Evolutionary conservation across 1,284 basidiomycete genomes (phyloP).

Genomic region (Clitocybe nebularis): DNA sequence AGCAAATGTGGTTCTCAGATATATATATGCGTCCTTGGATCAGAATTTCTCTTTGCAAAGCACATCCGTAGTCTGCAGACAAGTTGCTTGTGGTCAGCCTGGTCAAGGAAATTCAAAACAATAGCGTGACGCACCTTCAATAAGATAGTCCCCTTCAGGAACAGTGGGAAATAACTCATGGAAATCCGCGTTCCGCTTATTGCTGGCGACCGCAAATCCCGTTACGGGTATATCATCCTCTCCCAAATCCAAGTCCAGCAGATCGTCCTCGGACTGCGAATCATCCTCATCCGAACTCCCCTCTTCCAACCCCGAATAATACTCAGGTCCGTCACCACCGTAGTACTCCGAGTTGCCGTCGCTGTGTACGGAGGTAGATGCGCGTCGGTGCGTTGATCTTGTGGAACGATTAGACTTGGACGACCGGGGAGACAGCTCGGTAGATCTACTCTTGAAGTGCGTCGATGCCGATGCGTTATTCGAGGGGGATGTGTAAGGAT

Average conservation of each 20-base stretch:
- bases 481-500: conserved; percentile 25
- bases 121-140: conserved; percentile 69
- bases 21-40: conserved; percentile 96
- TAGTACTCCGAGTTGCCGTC: conserved; percentile 33
- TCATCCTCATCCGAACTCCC: conserved; percentile 23
- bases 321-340: conserved; percentile 32
- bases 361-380: conserved; percentile 26
- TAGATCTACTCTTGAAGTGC: conserved; percentile 23
- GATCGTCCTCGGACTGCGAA: conserved; percentile 24
- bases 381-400: conserved; percentile 17
- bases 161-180: conserved; percentile 88
- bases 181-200: conserved; percentile 93
- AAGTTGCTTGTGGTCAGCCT: too few relatives aligned
- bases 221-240: conserved; percentile 78
- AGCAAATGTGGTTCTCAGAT: conserved; percentile 97
- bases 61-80: conserved; percentile 89
- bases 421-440: conserved; percentile 29
- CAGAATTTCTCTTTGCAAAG: conserved; percentile 92
- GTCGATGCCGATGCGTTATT: conserved; percentile 22
- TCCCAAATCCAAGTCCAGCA: conserved; percentile 48
- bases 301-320: conserved; percentile 42
- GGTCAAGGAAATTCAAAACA: conserved; percentile 3
- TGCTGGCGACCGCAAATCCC: conserved; percentile 96
- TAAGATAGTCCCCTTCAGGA: conserved; percentile 95
- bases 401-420: conserved; percentile 21